Base-by-base conservation (phyloP, 495 filamentous ascomycete species). In the Pseudoneurospora amorphoporcata region DNA sequence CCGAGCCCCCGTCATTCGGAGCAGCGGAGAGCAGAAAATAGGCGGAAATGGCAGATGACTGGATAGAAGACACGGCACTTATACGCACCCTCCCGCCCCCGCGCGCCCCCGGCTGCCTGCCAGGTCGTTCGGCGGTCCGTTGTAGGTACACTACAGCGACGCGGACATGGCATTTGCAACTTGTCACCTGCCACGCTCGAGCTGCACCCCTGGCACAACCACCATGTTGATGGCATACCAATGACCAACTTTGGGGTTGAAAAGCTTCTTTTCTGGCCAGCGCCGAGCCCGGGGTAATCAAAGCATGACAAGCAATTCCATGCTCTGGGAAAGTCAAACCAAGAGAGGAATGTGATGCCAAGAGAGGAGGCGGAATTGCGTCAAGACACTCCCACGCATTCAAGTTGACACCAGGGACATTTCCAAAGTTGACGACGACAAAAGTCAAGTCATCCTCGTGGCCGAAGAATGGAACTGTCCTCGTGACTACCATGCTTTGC, bases 1-100 rank as follows among this genome's bases (percentile, higher is more conserved):
- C 47, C 71, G 71, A 69, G 61, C 65, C 71, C 71, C 73, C 70
- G 73, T 32, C 69, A 41, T 35, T 76, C 75, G 75, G 75, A 42
- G 71, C 69, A 76, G 75, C 75, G 75, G 73, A 75, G 70, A 35
- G 35, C 16, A 16, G 12, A 17, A 23, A 35, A 8, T 35, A 29
- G 29, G 53, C 29, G 29, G 53, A 61, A 23, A 32, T 32, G 53
- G 4, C 53, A 61, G 12, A 65, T 65, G 53, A 65, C 53, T 65
- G 53, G 53, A 65, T 65, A 65, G 6, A 35, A 65, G 53, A 65
- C 29, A 29, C 53, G 53, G 53, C 29, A 65, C 53, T 65, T 61
- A 17, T 2, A 65, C 29, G 53, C 53, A 65, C 53, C 6, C 12
- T 61, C 53, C 53, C 53, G 53, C 53, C 53, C 23, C 53, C 12